Conservation (phyloP, 805 yeast species). For the Lipomyces sp. region DNA sequence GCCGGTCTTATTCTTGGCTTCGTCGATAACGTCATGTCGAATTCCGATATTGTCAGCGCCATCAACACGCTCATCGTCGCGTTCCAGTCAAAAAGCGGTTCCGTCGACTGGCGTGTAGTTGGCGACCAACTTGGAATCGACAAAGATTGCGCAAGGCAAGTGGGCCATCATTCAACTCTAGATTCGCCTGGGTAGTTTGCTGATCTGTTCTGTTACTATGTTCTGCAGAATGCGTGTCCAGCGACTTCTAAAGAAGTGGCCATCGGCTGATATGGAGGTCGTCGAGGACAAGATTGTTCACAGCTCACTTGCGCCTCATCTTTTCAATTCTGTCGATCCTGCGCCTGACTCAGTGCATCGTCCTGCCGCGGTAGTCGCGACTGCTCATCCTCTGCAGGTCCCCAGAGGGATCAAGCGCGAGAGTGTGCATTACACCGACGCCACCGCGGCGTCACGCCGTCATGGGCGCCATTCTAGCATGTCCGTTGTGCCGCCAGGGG, state of each 20-base stretch:
- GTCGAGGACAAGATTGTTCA: slow-evolving; percentile 27
- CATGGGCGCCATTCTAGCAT: neutral
- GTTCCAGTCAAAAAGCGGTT: slow-evolving; percentile 25
- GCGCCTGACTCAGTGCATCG: neutral
- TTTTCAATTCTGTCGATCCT: neutral
- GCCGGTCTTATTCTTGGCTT: neutral
- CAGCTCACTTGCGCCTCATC: slow-evolving; percentile 14
- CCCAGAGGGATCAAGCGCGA: no score
- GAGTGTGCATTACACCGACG: no score
- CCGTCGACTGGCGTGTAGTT: slow-evolving; percentile 31
- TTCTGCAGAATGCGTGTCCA: slow-evolving; percentile 27
- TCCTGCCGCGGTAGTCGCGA: neutral
- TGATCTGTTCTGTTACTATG: neutral
- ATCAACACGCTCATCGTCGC: slow-evolving; percentile 28
- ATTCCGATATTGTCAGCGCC: slow-evolving; percentile 29
- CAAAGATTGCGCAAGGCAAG: slow-evolving; percentile 27
- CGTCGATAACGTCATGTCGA: slow-evolving; percentile 15
- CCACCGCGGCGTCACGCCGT: no score
- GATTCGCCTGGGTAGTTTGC: neutral
- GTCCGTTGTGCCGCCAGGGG: no score
- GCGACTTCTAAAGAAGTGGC: slow-evolving; percentile 27
- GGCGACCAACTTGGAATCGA: slow-evolving; percentile 29
- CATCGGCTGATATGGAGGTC: slow-evolving; percentile 24
- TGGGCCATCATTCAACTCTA: neutral
- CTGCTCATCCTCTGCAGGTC: neutral